phyloP scores from a whole-genome alignment of 164 flowering plant species.

The Berberis thunbergii region DNA sequence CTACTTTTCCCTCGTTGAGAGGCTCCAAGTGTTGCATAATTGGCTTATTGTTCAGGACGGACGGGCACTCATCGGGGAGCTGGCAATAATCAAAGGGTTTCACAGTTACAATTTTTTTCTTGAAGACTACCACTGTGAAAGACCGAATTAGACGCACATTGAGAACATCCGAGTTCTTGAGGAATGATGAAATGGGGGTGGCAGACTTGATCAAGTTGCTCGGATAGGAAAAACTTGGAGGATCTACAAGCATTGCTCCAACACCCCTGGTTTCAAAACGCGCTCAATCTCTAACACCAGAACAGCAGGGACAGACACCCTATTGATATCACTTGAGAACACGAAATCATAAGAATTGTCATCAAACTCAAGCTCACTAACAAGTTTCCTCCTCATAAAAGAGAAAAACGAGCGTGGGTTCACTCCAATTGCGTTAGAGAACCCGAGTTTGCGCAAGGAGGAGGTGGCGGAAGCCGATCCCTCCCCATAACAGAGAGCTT shows the following conservation, averaged over 20 bases:
- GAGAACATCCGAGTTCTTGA: conserved; percentile 56
- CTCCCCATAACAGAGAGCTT: conserved; percentile 68
- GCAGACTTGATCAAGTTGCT: conserved; percentile 59
- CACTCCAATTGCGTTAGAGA: conserved; percentile 28
- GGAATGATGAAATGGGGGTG: conserved; percentile 51
- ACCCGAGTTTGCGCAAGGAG: conserved; percentile 51
- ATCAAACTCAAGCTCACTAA: conserved; percentile 41
- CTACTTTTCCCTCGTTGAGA: conserved; percentile 27
- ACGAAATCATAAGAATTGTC: conserved; percentile 73
- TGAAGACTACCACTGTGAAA: conserved; percentile 57
- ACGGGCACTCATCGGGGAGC: conserved; percentile 58
- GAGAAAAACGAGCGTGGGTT: conserved; percentile 36
- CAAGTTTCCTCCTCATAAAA: conserved; percentile 26
- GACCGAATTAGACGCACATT: conserved; percentile 33
- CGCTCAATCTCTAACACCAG: conserved; percentile 82
- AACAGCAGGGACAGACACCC: conserved; percentile 68
- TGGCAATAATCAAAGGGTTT: conserved; percentile 31
- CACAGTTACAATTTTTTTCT: conserved; percentile 34
- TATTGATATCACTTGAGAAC: conserved; percentile 49
- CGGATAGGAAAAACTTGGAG: conserved; percentile 15
- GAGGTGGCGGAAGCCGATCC: conserved; percentile 40
- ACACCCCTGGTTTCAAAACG: conserved; percentile 64
- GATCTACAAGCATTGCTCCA: conserved; percentile 61
- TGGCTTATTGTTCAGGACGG: conserved; percentile 40
- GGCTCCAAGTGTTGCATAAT: conserved; percentile 49